phyloP scores from a whole-genome alignment of 306 rosid species.

The Lotus japonicus region DNA sequence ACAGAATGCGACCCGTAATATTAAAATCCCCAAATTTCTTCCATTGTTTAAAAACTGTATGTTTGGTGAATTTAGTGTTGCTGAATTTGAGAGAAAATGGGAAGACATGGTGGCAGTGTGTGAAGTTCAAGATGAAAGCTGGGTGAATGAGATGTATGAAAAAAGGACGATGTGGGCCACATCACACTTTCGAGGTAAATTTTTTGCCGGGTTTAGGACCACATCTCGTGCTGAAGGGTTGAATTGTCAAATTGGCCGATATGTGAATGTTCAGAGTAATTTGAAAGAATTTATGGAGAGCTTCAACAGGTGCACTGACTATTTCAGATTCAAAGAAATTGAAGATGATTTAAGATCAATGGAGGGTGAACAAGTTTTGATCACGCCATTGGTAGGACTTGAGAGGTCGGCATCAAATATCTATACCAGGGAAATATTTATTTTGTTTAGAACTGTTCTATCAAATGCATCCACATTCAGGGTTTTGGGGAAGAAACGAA shows the following conservation, averaged over 20 bases:
- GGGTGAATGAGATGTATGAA: neutral
- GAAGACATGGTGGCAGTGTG: neutral
- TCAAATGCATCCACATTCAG: no score
- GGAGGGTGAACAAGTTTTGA: neutral
- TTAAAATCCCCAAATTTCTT: neutral
- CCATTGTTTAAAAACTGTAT: neutral
- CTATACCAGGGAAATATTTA: no score
- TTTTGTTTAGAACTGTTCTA: no score
- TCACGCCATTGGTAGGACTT: no score
- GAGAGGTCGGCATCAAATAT: no score
- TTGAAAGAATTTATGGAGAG: neutral
- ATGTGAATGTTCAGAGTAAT: neutral
- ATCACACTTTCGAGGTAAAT: neutral
- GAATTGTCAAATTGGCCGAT: neutral
- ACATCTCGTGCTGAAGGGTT: neutral
- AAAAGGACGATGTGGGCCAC: neutral
- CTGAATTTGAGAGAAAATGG: neutral
- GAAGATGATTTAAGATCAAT: neutral
- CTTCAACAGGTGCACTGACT: neutral
- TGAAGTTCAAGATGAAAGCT: neutral
- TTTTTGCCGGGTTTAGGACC: neutral
- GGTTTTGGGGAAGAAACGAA: no score
- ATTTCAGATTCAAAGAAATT: neutral
- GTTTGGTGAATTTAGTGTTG: neutral
- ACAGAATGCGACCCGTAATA: neutral